A percentile compares a stretch with the other conserved stretches of the same genome.
phyloP scores from a whole-genome alignment of 2,329 filamentous ascomycete genomes.

The Ophiostoma quercus region DNA sequence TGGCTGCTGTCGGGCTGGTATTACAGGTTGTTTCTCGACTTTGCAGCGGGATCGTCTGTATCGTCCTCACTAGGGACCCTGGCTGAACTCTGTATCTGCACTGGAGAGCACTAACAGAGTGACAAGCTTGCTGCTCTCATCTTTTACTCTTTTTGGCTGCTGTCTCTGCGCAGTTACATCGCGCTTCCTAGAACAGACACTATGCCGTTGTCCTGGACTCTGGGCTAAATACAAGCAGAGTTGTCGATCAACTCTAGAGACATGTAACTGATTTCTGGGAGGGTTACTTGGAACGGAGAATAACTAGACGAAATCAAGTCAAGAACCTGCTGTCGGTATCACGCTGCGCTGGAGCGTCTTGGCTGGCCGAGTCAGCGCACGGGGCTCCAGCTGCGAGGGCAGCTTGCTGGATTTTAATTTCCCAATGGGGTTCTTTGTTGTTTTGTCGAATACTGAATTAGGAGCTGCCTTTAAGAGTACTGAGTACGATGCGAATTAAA shows the following conservation, averaged over 20 bases:
- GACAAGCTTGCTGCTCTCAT: neutral
- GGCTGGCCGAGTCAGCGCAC: neutral
- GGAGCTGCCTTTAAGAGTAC: no score
- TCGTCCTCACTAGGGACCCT: neutral
- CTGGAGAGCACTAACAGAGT: no score
- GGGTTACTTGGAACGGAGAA: neutral
- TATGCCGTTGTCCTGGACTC: constrained; percentile 14
- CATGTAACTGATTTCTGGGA: no score
- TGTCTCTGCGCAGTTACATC: constrained; percentile 17
- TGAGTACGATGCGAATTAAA: no score
- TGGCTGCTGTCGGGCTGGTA: neutral
- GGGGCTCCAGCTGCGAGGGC: neutral
- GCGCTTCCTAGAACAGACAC: constrained; percentile 17
- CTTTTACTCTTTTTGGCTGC: neutral
- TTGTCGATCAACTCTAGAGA: no score
- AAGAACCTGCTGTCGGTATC: neutral
- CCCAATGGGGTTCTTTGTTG: neutral
- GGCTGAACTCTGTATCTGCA: neutral
- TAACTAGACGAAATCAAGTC: neutral
- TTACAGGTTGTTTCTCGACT: neutral
- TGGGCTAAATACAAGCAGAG: neutral
- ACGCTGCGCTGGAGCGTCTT: neutral
- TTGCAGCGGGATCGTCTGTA: constrained; percentile 9
- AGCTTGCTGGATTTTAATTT: neutral
- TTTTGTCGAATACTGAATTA: no score